phyloP scores from a whole-genome alignment of 306 rosid genomes.

The Acmispon strigosus region DNA sequence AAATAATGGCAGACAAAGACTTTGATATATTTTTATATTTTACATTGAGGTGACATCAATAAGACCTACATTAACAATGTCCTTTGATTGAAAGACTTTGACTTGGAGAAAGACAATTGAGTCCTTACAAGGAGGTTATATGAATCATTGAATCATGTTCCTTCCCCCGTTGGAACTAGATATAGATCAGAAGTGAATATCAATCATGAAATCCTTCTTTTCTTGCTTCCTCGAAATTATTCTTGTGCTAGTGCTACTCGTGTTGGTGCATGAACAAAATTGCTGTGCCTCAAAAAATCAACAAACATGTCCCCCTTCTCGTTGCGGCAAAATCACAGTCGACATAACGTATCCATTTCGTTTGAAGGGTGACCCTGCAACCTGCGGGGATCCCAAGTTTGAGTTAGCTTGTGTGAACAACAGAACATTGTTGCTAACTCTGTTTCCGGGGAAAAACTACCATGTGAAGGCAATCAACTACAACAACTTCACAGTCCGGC shows the following conservation, averaged over 20 bases:
- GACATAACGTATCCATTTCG: constrained; percentile 24
- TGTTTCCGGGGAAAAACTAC: background rate
- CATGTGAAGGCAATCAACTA: constrained; percentile 24
- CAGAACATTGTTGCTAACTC: background rate
- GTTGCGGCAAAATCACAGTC: constrained; percentile 12
- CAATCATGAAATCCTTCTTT: background rate
- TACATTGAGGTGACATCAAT: too few species aligned
- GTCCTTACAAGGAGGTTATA: too few species aligned
- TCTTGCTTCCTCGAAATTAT: background rate
- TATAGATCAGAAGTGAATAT: too few species aligned
- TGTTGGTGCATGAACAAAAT: background rate
- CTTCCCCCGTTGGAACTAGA: too few species aligned
- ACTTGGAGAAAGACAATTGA: too few species aligned
- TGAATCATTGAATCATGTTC: too few species aligned
- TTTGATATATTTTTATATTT: too few species aligned
- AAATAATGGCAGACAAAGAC: too few species aligned
- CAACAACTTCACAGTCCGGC: constrained; percentile 19
- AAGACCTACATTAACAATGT: too few species aligned
- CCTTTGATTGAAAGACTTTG: too few species aligned
- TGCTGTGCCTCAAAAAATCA: background rate
- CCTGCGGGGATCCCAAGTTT: background rate
- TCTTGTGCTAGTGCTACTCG: too few species aligned
- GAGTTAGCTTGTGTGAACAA: constrained; percentile 17
- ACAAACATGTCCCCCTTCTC: constrained; percentile 1
- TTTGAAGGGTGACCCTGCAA: background rate